Percentiles rank a stretch among this genome's conserved stretches.
Conservation (phyloP, 148 eudicot genomes). For the Vaccinium myrtillus region DNA sequence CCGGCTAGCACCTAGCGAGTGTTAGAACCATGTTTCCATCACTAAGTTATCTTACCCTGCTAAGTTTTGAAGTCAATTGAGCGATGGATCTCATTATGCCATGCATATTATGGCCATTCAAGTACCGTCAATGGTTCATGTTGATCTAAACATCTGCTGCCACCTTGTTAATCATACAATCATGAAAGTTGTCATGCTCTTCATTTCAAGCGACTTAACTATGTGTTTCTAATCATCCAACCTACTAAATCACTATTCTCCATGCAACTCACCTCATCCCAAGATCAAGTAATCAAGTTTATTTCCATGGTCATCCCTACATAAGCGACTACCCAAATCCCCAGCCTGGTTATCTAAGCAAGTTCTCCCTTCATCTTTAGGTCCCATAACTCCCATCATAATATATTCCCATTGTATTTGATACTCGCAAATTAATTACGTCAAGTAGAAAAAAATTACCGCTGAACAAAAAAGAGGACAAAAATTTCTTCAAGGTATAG, state of each 20-base stretch:
- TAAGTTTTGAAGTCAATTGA: background rate
- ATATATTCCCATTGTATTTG: background rate
- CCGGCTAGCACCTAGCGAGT: too few species aligned
- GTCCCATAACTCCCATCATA: background rate
- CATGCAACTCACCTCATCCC: background rate
- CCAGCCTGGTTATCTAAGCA: background rate
- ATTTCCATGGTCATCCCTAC: background rate
- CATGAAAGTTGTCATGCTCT: background rate
- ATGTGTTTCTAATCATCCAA: background rate
- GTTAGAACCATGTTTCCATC: background rate
- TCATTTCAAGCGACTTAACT: background rate
- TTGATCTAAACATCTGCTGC: background rate
- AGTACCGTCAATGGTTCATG: background rate
- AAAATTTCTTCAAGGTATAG: background rate
- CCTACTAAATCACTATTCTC: background rate
- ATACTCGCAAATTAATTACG: too few species aligned
- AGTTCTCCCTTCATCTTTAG: background rate
- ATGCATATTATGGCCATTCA: background rate
- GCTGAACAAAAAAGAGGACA: background rate
- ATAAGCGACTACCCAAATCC: too few species aligned
- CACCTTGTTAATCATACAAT: background rate
- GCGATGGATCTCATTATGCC: background rate
- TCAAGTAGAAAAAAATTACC: too few species aligned
- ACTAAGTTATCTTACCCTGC: background rate
- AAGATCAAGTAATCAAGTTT: background rate